A percentile compares a stretch with the other conserved stretches of the same genome.
Conservation (phyloP, 164 flowering plant genomes). For the Nymphaea thermarum region DNA sequence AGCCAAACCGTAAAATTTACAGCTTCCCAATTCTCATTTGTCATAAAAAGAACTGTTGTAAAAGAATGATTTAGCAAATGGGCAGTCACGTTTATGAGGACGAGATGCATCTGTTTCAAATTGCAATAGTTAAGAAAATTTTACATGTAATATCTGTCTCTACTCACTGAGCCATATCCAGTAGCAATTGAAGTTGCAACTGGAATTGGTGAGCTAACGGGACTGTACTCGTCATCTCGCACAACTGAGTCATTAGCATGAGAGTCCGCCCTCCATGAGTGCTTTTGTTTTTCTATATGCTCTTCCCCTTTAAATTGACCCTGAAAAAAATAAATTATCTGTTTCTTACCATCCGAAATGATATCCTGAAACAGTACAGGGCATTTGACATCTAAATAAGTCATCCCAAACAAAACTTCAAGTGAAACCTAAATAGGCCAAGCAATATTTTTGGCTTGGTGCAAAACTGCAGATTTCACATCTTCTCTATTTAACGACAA, state of each 20-base stretch:
- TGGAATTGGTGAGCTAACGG: conserved; percentile 37
- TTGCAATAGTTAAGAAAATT: no score
- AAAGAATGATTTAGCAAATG: no score
- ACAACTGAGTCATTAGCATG: conserved; percentile 3
- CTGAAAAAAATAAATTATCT: conserved; percentile 12
- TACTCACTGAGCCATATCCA: conserved; percentile 16
- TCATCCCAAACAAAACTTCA: no score
- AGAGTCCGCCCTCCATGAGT: conserved; percentile 7
- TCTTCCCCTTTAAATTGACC: conserved; percentile 3
- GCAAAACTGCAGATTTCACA: neutral
- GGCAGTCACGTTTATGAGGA: no score
- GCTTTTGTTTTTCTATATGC: conserved; percentile 1
- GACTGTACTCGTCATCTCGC: conserved; percentile 1
- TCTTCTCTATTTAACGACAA: no score
- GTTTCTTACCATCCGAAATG: neutral
- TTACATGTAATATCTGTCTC: conserved; percentile 44
- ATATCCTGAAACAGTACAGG: neutral
- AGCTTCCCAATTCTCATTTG: no score
- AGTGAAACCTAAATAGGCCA: no score
- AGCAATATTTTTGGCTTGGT: neutral
- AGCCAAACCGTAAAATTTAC: no score
- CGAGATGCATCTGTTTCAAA: no score
- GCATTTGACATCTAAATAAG: no score
- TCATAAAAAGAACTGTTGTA: no score
- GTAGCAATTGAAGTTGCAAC: conserved; percentile 16